These are phyloP conservation scores for Plasmodium coatneyi DNA, from an alignment of 169 alveolate species.

Conservation along the genomic window DNA sequence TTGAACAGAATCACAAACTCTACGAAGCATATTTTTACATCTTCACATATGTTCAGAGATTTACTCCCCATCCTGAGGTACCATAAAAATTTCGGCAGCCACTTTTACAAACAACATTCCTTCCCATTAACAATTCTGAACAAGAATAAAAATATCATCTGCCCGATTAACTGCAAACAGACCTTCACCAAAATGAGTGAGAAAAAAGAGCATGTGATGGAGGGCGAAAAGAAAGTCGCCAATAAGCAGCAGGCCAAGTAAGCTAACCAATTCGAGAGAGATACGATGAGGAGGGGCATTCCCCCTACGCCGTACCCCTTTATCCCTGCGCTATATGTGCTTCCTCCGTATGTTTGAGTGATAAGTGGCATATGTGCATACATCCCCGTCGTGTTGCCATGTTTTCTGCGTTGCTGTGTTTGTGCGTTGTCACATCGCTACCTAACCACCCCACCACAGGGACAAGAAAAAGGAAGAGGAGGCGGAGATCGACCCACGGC, in stretches of 20 bases:
- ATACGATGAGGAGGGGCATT: background rate
- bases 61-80: background rate
- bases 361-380: background rate
- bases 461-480: conserved; percentile 71
- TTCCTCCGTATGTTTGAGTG: background rate
- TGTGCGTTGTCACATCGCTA: background rate
- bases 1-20: background rate
- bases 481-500: conserved; percentile 82
- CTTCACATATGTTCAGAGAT: background rate
- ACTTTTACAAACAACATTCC: background rate
- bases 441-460: background rate
- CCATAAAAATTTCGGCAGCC: background rate
- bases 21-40: background rate
- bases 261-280: background rate
- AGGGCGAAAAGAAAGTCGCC: conserved; percentile 4
- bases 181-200: background rate
- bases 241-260: background rate
- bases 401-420: background rate
- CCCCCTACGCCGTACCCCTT: background rate
- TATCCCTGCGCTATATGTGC: background rate
- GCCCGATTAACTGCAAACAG: background rate
- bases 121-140: background rate
- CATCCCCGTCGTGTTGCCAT: background rate
- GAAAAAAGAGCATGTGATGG: conserved; percentile 4
- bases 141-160: background rate